Percentiles rank a stretch among this genome's conserved stretches.
Evolutionary conservation across 2,329 filamentous ascomycete species (phyloP).

Genomic region (Colletotrichum phormii): DNA sequence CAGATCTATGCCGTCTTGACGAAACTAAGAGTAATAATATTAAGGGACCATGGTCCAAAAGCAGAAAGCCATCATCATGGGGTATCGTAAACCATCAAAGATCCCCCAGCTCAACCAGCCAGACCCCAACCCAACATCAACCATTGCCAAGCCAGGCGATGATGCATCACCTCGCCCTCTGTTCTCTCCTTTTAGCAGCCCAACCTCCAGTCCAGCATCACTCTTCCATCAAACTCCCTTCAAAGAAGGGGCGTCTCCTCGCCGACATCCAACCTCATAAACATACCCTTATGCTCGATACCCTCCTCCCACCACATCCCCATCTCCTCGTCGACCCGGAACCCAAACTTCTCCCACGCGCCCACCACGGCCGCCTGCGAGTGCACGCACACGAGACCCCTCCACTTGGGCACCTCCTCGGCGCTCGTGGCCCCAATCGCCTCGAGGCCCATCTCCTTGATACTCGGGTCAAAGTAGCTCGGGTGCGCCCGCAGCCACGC

Average conservation of each 20-base stretch:
- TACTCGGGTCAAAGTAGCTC: conserved; percentile 63
- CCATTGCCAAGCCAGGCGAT: too few relatives aligned
- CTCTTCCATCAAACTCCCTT: background rate
- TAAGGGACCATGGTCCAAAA: background rate
- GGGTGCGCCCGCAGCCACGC: conserved; percentile 75
- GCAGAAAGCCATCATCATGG: background rate
- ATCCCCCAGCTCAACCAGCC: background rate
- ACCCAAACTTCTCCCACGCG: conserved; percentile 79
- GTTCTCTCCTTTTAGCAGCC: background rate
- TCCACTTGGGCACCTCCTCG: conserved; percentile 55
- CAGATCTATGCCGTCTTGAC: background rate
- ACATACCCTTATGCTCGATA: conserved; percentile 90
- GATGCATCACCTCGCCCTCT: background rate
- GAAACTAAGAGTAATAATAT: background rate
- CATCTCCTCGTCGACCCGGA: conserved; percentile 77
- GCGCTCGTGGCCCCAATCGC: conserved; percentile 52
- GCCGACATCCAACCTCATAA: conserved; percentile 57
- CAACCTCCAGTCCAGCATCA: background rate
- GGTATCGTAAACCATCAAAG: conserved; percentile 5
- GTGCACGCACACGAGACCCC: conserved; percentile 81
- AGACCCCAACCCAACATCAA: background rate
- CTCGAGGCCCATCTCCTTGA: conserved; percentile 57
- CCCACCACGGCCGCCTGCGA: conserved; percentile 75
- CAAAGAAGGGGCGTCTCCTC: background rate
- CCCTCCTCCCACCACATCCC: conserved; percentile 86